phyloP scores from a whole-genome alignment of 306 rosid genomes.

The Lotus japonicus region DNA sequence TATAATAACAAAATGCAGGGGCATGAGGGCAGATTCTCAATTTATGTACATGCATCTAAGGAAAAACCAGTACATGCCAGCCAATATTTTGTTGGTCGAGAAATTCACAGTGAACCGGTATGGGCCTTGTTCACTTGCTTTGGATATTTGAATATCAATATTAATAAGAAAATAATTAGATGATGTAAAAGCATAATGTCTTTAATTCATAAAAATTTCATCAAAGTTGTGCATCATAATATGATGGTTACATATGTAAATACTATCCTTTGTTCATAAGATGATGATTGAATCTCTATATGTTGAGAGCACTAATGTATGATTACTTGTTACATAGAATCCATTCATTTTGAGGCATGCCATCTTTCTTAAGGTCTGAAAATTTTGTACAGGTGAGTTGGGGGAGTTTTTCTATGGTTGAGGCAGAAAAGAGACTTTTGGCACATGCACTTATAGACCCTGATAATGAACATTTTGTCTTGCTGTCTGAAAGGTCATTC shows the following conservation, averaged over 20 bases:
- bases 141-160: background rate
- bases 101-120: constrained; percentile 78
- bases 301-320: background rate
- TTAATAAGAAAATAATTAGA: background rate
- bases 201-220: too few relatives aligned
- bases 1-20: constrained; percentile 50
- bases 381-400: constrained; percentile 57
- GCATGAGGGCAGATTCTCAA: constrained; percentile 68
- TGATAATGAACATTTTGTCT: constrained; percentile 79
- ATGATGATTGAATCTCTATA: background rate
- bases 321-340: background rate
- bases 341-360: background rate
- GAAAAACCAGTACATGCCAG: constrained; percentile 68
- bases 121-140: constrained; percentile 11
- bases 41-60: constrained; percentile 77
- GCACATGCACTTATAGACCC: constrained; percentile 73
- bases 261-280: background rate
- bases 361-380: constrained; percentile 16
- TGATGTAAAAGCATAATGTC: too few relatives aligned
- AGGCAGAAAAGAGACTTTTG: constrained; percentile 87
- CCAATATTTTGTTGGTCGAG: constrained; percentile 57
- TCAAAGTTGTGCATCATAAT: too few relatives aligned
- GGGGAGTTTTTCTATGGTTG: constrained; percentile 85
- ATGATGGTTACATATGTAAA: too few relatives aligned
- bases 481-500: constrained; percentile 81